Evolutionary conservation across 1,139 yeast species (phyloP).

Genomic region (Geotrichum carabidarum): DNA sequence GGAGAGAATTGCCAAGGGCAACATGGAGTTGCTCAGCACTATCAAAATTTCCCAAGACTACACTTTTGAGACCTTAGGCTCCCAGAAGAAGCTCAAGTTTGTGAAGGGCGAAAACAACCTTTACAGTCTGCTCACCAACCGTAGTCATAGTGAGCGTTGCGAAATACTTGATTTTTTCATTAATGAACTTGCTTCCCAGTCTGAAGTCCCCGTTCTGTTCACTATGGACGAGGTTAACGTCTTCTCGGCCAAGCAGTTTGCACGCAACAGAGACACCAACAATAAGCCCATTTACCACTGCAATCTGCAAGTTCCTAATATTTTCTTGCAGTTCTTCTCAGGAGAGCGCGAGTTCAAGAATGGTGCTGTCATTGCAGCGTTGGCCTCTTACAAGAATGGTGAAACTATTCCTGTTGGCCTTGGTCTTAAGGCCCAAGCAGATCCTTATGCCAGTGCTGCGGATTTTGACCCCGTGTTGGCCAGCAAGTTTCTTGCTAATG

Average conservation of each 20-base stretch:
- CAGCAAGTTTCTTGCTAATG: constrained; percentile 37
- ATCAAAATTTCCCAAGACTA: constrained; percentile 33
- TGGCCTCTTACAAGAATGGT: constrained; percentile 46
- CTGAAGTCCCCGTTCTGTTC: constrained; percentile 54
- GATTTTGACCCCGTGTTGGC: constrained; percentile 56
- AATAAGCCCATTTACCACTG: constrained; percentile 56
- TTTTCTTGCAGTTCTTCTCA: constrained; percentile 51
- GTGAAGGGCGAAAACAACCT: constrained; percentile 45
- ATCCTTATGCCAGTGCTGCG: constrained; percentile 50
- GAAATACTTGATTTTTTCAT: constrained; percentile 50
- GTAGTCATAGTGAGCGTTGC: constrained; percentile 38
- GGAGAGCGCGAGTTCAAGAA: constrained; percentile 50
- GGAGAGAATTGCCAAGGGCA: constrained; percentile 53
- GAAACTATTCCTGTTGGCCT: constrained; percentile 60
- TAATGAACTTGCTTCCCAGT: constrained; percentile 48
- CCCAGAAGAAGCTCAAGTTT: constrained; percentile 31
- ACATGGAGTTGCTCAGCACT: constrained; percentile 47
- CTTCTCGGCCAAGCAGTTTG: constrained; percentile 50
- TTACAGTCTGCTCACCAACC: constrained; percentile 40
- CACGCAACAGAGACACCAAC: constrained; percentile 58
- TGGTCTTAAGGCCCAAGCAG: constrained; percentile 46
- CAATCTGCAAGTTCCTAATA: constrained; percentile 63
- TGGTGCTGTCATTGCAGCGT: constrained; percentile 68
- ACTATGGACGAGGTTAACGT: constrained; percentile 75
- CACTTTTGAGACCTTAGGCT: constrained; percentile 15